A percentile compares a stretch with the other conserved stretches of the same genome.
phyloP scores from a whole-genome alignment of 495 filamentous ascomycete species.

The Rostrohypoxylon terebratum region DNA sequence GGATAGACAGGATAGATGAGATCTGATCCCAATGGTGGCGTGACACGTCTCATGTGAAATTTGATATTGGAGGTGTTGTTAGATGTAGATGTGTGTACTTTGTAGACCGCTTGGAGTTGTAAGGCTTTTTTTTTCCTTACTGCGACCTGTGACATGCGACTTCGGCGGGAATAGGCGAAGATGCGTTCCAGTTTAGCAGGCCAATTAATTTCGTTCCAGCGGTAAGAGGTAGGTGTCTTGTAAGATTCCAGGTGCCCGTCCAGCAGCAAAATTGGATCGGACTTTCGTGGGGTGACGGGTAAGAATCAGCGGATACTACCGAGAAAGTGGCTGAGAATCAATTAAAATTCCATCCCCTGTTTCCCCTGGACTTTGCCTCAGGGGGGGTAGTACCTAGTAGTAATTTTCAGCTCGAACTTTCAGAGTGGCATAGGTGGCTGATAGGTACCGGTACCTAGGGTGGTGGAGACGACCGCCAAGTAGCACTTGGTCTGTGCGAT shows the following conservation, averaged over 20 bases:
- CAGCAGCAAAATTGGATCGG: conserved; percentile 14
- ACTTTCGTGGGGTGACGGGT: conserved; percentile 38
- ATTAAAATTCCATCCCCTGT: background rate
- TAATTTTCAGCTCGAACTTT: background rate
- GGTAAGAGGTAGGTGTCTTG: background rate
- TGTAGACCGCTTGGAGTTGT: conserved; percentile 27
- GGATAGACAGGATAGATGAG: conserved; percentile 24
- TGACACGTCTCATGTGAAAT: conserved; percentile 43
- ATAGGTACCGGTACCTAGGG: no score
- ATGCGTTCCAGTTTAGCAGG: background rate
- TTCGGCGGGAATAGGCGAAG: conserved; percentile 32
- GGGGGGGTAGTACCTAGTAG: no score
- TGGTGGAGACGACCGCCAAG: background rate
- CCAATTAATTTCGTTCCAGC: background rate
- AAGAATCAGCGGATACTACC: conserved; percentile 15
- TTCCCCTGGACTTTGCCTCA: background rate
- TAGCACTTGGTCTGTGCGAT: background rate
- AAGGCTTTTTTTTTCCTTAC: conserved; percentile 10
- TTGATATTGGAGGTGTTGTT: conserved; percentile 22
- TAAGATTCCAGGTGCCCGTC: conserved; percentile 8
- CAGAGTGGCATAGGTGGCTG: conserved; percentile 6
- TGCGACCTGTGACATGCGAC: conserved; percentile 36
- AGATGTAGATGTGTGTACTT: conserved; percentile 9
- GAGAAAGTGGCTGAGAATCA: conserved; percentile 22
- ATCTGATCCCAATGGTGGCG: conserved; percentile 40